Evolutionary conservation across 768 basidiomycete species (phyloP).

Genomic region (Pleurotus platypus): DNA sequence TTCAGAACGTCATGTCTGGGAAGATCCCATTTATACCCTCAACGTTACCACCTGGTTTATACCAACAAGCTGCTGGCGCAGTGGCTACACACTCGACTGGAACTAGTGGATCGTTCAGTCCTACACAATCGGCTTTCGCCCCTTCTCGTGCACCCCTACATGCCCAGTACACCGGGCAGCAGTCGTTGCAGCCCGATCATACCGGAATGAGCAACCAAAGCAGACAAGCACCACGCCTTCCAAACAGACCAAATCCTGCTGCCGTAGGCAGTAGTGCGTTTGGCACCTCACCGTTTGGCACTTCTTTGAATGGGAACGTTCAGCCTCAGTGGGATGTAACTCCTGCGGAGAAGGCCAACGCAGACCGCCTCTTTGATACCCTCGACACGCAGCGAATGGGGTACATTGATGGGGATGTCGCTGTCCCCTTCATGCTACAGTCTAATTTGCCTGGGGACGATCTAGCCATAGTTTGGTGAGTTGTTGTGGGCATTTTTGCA

Average conservation of each 20-base stretch:
- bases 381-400: conserved; percentile 75
- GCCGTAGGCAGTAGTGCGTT: conserved; percentile 14
- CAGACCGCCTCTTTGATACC: conserved; percentile 79
- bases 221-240: conserved; percentile 16
- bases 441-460: conserved; percentile 78
- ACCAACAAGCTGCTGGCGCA: conserved; percentile 70
- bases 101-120: conserved; percentile 60
- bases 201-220: conserved; percentile 29
- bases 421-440: conserved; percentile 93
- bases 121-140: conserved; percentile 39
- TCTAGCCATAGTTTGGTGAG: conserved; percentile 91
- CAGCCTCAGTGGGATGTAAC: conserved; percentile 77
- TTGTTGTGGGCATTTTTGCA: conserved; percentile 11
- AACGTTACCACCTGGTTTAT: conserved; percentile 76
- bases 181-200: conserved; percentile 46
- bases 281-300: conserved; percentile 22
- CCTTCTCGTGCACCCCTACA: conserved; percentile 34
- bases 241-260: conserved; percentile 31
- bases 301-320: conserved; percentile 6
- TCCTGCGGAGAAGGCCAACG: conserved; percentile 67
- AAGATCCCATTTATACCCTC: conserved; percentile 69
- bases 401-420: conserved; percentile 88
- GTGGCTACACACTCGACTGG: conserved; percentile 57
- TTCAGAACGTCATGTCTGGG: conserved; percentile 87
- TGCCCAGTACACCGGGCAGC: conserved; percentile 66